phyloP scores from a whole-genome alignment of 495 filamentous ascomycete genomes.

The Talaromyces proteolyticus region DNA sequence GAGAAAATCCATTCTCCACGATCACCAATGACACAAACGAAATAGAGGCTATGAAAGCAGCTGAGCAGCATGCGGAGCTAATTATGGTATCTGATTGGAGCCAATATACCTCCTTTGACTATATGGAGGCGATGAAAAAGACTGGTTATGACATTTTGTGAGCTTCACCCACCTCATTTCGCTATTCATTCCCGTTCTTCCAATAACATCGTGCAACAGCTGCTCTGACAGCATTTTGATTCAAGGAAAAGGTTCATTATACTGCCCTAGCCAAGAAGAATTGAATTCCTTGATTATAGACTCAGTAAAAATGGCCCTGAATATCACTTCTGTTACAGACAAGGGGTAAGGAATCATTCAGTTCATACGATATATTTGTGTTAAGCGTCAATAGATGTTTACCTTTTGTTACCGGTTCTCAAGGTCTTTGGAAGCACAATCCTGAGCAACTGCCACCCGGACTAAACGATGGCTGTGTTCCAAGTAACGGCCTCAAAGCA shows the following conservation, averaged over 20 bases:
- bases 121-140: constrained; percentile 20
- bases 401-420: constrained; percentile 21
- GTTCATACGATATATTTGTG: constrained; percentile 7
- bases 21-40: constrained; percentile 33
- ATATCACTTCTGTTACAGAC: constrained; percentile 33
- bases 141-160: constrained; percentile 8
- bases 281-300: constrained; percentile 26
- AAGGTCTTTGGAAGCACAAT: constrained; percentile 23
- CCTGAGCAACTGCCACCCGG: constrained; percentile 27
- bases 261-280: constrained; percentile 35
- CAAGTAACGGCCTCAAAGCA: constrained; percentile 29
- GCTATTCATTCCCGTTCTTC: background rate
- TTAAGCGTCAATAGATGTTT: constrained; percentile 15
- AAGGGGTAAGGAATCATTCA: no score
- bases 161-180: background rate
- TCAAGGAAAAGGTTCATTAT: constrained; percentile 46
- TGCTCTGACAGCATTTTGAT: constrained; percentile 46
- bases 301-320: constrained; percentile 22
- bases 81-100: constrained; percentile 52
- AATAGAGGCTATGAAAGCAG: constrained; percentile 36
- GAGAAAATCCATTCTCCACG: constrained; percentile 34
- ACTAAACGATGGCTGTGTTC: constrained; percentile 30
- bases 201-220: constrained; percentile 8
- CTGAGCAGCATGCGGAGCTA: constrained; percentile 35
- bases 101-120: constrained; percentile 41